A percentile compares a stretch with the other conserved stretches of the same genome.
These are phyloP conservation scores for Fusarium papillatum DNA, from an alignment of 2,329 filamentous ascomycete genomes.

Conservation along the genomic window DNA sequence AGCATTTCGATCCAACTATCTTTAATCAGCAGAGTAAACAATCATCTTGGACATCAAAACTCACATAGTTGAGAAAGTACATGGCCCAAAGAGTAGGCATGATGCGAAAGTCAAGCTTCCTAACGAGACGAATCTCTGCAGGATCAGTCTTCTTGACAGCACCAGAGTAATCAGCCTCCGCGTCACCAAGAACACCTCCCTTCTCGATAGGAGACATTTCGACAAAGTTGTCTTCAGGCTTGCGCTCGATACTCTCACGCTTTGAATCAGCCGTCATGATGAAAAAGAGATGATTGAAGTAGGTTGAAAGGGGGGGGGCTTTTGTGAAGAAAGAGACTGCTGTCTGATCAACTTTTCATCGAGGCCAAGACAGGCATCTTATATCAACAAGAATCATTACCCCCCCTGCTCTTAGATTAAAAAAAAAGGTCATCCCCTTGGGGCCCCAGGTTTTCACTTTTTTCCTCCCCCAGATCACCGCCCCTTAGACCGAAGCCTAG, in stretches of 20 bases:
- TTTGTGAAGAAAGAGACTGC: neutral
- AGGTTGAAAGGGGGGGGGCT: neutral
- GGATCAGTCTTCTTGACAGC: conserved; percentile 49
- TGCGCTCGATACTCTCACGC: conserved; percentile 39
- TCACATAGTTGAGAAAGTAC: conserved; percentile 56
- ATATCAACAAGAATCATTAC: conserved; percentile 2
- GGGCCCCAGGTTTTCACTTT: conserved; percentile 32
- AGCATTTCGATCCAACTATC: conserved; percentile 63
- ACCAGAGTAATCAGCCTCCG: conserved; percentile 49
- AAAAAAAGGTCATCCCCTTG: neutral
- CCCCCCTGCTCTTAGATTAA: no score
- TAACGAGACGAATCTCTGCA: conserved; percentile 52
- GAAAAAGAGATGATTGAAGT: neutral
- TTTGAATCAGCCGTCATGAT: conserved; percentile 32
- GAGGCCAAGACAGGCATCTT: conserved; percentile 2
- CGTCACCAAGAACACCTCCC: conserved; percentile 33
- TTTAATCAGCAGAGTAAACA: neutral
- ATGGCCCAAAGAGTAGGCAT: conserved; percentile 53
- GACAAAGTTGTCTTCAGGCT: conserved; percentile 41
- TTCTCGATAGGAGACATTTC: conserved; percentile 41
- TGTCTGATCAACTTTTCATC: neutral
- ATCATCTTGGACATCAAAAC: neutral
- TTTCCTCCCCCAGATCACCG: conserved; percentile 21
- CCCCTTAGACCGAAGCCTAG: conserved; percentile 4
- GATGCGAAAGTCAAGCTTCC: conserved; percentile 53